Conservation (phyloP, 78 protist species). For the Dictyostelium intermedium region DNA sequence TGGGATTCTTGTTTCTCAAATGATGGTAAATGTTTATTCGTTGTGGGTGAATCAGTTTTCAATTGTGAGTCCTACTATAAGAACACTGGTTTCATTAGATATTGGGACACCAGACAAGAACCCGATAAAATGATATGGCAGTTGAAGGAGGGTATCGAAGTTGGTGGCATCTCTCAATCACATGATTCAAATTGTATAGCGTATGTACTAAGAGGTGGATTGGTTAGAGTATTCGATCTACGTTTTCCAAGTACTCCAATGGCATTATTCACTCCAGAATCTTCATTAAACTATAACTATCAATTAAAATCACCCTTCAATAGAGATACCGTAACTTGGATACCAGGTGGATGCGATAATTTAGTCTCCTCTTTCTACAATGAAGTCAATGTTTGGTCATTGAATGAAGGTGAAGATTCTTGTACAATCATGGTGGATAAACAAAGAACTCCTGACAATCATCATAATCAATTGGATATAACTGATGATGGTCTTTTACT, state of each 20-base stretch:
- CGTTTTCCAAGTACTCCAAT: neutral
- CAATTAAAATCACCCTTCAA: neutral
- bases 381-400: conserved; percentile 8
- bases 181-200: neutral
- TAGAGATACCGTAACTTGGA: neutral
- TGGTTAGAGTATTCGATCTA: neutral
- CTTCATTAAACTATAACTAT: neutral
- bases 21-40: neutral
- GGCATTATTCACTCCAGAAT: neutral
- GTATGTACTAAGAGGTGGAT: neutral
- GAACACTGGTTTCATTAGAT: neutral
- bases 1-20: neutral
- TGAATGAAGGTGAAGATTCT: neutral
- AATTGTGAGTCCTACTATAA: neutral
- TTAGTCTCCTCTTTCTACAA: neutral
- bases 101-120: neutral
- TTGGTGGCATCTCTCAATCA: neutral
- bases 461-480: neutral
- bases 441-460: neutral
- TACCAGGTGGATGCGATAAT: conserved; percentile 5
- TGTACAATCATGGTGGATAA: neutral
- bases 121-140: neutral
- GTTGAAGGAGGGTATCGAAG: neutral
- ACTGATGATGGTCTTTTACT: conserved; percentile 11
- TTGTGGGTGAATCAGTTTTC: neutral